Percentiles rank a stretch among this genome's conserved stretches.
Evolutionary conservation across 2,329 filamentous ascomycete genomes (phyloP).

Genomic region (Bimuria novae-zelandiae): DNA sequence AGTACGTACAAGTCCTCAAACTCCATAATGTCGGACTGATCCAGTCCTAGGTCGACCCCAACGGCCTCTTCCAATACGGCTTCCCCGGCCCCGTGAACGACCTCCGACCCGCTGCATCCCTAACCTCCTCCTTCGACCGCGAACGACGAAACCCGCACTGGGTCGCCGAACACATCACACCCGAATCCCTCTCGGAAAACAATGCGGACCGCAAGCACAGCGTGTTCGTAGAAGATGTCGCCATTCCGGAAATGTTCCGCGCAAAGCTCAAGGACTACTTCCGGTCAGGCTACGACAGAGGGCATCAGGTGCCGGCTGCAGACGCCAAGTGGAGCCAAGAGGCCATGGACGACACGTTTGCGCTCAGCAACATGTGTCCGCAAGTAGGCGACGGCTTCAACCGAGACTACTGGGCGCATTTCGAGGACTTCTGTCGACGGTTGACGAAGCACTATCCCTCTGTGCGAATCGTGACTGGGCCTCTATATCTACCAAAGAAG

Average conservation of each 20-base stretch:
- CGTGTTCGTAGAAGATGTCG: slow-evolving; percentile 78
- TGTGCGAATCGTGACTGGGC: slow-evolving; percentile 90
- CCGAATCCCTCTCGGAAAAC: slow-evolving; percentile 73
- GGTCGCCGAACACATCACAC: slow-evolving; percentile 93
- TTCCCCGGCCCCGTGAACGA: slow-evolving; percentile 92
- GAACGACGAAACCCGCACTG: slow-evolving; percentile 89
- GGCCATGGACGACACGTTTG: slow-evolving; percentile 95
- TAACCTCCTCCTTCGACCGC: slow-evolving; percentile 89
- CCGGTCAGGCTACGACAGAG: slow-evolving; percentile 91
- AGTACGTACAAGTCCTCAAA: neutral
- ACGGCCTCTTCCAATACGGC: slow-evolving; percentile 62
- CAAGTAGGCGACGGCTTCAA: slow-evolving; percentile 99
- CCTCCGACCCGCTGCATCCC: slow-evolving; percentile 73
- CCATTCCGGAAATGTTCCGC: slow-evolving; percentile 83
- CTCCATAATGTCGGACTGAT: neutral
- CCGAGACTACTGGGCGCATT: slow-evolving; percentile 98
- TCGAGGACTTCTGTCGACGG: slow-evolving; percentile 93
- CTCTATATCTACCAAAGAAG: slow-evolving; percentile 85
- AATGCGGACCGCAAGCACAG: slow-evolving; percentile 85
- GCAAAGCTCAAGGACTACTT: slow-evolving; percentile 92
- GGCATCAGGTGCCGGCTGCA: slow-evolving; percentile 95
- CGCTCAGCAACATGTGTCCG: slow-evolving; percentile 94
- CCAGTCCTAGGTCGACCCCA: slow-evolving; percentile 50
- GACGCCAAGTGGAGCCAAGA: slow-evolving; percentile 94
- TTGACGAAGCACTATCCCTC: slow-evolving; percentile 80